Evolutionary conservation across 768 basidiomycete species (phyloP).

Genomic region (Cystofilobasidium capitatum): DNA sequence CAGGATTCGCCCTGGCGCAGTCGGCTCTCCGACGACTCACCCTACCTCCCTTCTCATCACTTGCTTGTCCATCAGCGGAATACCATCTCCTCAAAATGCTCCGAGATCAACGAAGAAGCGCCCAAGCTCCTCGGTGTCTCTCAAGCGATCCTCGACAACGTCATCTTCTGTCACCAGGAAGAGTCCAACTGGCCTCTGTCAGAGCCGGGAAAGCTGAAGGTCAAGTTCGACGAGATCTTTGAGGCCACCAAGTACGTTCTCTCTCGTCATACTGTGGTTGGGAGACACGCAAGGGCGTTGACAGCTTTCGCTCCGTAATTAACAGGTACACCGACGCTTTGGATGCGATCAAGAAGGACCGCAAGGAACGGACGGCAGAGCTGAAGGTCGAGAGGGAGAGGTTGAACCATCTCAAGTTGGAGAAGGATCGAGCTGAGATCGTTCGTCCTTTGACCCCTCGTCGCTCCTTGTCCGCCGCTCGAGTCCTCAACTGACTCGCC

Average conservation of each 20-base stretch:
- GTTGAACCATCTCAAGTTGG: conserved; percentile 61
- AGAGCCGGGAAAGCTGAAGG: conserved; percentile 82
- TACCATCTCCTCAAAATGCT: conserved; percentile 92
- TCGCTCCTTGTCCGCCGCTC: background rate
- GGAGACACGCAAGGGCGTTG: background rate
- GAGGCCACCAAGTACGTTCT: conserved; percentile 76
- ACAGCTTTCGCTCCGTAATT: background rate
- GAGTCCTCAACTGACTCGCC: background rate
- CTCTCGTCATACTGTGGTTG: background rate
- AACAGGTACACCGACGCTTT: conserved; percentile 89
- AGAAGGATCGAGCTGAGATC: conserved; percentile 80
- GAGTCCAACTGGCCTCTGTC: conserved; percentile 97
- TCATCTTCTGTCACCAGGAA: conserved; percentile 99
- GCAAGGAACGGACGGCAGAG: conserved; percentile 82
- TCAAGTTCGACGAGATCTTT: conserved; percentile 99
- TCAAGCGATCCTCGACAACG: conserved; percentile 95
- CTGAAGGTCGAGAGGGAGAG: conserved; percentile 88
- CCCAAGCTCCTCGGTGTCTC: conserved; percentile 89
- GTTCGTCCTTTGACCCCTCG: conserved; percentile 30
- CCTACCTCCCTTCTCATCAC: background rate
- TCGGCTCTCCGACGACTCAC: background rate
- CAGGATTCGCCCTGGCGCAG: background rate
- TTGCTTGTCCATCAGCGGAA: conserved; percentile 50
- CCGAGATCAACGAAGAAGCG: conserved; percentile 90
- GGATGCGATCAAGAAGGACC: conserved; percentile 75